Conservation (phyloP, 176 grass and related monocot genomes). For the Guadua angustifolia region DNA sequence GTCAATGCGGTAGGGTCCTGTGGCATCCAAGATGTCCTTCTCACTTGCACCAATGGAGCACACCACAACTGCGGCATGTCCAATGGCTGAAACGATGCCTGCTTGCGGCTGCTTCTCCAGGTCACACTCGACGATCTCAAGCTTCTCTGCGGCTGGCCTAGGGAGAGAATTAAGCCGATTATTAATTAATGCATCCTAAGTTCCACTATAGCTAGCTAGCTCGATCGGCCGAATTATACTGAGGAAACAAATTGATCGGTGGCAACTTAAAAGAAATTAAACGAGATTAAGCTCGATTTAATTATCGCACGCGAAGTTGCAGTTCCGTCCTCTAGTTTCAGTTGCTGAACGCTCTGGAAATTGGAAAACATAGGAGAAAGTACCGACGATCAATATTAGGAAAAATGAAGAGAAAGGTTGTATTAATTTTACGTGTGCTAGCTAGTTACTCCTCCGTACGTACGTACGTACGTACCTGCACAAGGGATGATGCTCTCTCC, state of each 20-base stretch:
- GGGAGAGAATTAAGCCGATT: neutral
- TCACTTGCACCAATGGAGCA: conserved; percentile 94
- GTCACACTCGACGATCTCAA: conserved; percentile 91
- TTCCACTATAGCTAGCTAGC: too few species aligned
- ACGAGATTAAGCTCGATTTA: neutral
- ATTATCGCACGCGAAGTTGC: conserved; percentile 52
- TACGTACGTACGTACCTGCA: conserved; percentile 47
- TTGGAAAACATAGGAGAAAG: conserved; percentile 35
- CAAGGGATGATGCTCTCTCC: conserved; percentile 60
- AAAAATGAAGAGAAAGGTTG: too few species aligned
- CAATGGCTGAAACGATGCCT: conserved; percentile 61
- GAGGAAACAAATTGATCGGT: neutral
- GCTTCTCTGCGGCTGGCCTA: conserved; percentile 70
- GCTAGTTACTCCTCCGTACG: neutral
- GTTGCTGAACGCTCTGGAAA: conserved; percentile 71
- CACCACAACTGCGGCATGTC: conserved; percentile 61
- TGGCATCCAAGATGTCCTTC: conserved; percentile 83
- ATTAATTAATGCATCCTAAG: too few species aligned
- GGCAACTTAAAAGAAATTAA: neutral
- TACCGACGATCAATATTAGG: neutral
- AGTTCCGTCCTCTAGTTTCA: conserved; percentile 51
- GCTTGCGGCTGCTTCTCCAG: conserved; percentile 65
- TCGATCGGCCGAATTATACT: too few species aligned
- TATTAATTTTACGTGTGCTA: neutral
- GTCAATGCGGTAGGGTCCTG: conserved; percentile 88